A percentile compares a stretch with the other conserved stretches of the same genome.
These are phyloP conservation scores for Priceomyces castillae DNA, from an alignment of 805 yeast species.

Conservation along the genomic window DNA sequence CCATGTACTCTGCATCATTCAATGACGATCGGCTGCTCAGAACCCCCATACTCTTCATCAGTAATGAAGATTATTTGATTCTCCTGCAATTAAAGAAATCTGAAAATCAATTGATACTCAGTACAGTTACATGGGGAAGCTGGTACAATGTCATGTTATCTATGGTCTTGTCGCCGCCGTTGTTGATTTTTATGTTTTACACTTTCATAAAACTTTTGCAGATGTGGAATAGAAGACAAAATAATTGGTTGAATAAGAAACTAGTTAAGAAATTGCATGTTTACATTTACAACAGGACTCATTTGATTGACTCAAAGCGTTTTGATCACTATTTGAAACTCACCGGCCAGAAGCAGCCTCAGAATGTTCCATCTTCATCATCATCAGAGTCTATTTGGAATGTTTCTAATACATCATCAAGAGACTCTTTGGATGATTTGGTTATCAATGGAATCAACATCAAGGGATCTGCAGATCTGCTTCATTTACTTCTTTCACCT, in stretches of 20 bases:
- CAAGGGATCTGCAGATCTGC: slow-evolving; percentile 14
- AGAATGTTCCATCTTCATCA: slow-evolving; percentile 10
- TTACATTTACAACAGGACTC: slow-evolving; percentile 35
- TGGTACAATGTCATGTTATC: slow-evolving; percentile 40
- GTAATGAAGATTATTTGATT: slow-evolving; percentile 39
- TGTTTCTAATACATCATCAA: slow-evolving; percentile 14
- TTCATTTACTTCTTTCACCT: slow-evolving; percentile 25
- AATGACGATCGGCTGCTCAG: slow-evolving; percentile 36
- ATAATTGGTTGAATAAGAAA: slow-evolving; percentile 26
- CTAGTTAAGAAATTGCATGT: slow-evolving; percentile 36
- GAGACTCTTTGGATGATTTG: slow-evolving; percentile 34
- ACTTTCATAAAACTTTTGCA: slow-evolving; percentile 29
- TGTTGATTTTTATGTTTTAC: slow-evolving; percentile 35
- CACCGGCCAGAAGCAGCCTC: slow-evolving; percentile 25
- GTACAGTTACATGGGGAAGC: slow-evolving; percentile 36
- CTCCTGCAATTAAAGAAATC: slow-evolving; percentile 9
- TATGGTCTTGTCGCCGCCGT: slow-evolving; percentile 42
- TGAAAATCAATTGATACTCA: slow-evolving; percentile 16
- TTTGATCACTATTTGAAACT: slow-evolving; percentile 29
- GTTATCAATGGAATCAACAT: slow-evolving; percentile 41
- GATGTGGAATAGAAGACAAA: slow-evolving; percentile 23
- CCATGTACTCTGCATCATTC: slow-evolving; percentile 52
- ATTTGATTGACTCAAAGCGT: slow-evolving; percentile 25
- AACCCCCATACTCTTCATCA: slow-evolving; percentile 53
- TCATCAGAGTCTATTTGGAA: slow-evolving; percentile 2